Base-by-base conservation (phyloP, 148 eudicot species). In the Heliosperma pusillum region DNA sequence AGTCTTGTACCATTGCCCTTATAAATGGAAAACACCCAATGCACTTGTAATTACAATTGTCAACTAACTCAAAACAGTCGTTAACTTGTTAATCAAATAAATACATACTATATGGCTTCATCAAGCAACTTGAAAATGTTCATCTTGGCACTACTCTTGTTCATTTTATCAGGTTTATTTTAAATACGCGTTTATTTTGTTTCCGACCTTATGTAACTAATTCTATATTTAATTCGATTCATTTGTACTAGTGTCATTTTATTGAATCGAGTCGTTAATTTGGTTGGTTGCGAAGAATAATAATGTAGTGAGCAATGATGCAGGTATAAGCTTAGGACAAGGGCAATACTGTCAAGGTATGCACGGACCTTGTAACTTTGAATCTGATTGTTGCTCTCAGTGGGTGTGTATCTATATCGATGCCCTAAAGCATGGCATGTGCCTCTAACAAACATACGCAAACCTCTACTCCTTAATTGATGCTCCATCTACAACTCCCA, bases 101-200 rank as follows among this genome's bases (percentile, higher is more conserved):
- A 29, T 29, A 29, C 3, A 29, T 33, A 60, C 10, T 4, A 12
- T 60, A 60, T 60, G 64, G 64, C 29, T 60, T 60, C 13, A 60
- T 60, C 64, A 24, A 60, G 24, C 60, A 56, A 8, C 64, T 60
- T 60, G 15, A 60, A 60, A 15, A 6, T 60, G 64, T 60, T 24
- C 64, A 24, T 60, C 13, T 8, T 22, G 16, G 25, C 29, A 29
- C 9, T 60, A 24, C 29, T 60, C 64, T 60, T 22, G 2, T n/a
- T 60, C 29, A 60, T 60, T 60, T 60, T 60, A 24, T 60, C 64
- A 60, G 64, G 64, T 60, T 60, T 10, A 58, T 21, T 58, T 21
- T 10, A 7, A 4, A 17, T n/a, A 20, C 30, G 30, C 21, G 3
- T 20, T 59, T 0, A 7, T 24, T 2, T 60, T 24, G 13, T 13